A percentile compares a stretch with the other conserved stretches of the same genome.
Conservation (phyloP, 306 rosid genomes). For the Quercus berberidifolia region DNA sequence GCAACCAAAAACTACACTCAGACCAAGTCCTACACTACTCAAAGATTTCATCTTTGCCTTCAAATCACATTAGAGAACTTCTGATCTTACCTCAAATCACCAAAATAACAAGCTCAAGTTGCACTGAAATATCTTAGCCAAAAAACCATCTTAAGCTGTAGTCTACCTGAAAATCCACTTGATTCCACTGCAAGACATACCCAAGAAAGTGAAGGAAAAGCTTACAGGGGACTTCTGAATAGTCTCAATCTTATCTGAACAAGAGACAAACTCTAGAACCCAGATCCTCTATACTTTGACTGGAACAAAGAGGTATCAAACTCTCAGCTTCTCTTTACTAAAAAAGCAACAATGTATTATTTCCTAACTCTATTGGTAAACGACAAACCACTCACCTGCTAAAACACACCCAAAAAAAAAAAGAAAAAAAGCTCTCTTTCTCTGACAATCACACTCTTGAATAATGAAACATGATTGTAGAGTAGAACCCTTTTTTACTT, state of each 20-base stretch:
- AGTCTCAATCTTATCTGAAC: conserved; percentile 22
- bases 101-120: conserved; percentile 3
- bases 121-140: conserved; percentile 4
- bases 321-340: conserved; percentile 16
- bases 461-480: conserved; percentile 35
- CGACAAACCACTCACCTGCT: conserved; percentile 29
- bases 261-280: conserved; percentile 17
- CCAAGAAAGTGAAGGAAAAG: conserved; percentile 18
- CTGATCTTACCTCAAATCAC: conserved; percentile 9
- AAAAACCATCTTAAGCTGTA: conserved; percentile 1
- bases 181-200: conserved; percentile 21
- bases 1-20: conserved; percentile 83
- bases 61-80: conserved; percentile 47
- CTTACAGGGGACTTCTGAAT: conserved; percentile 17
- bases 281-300: conserved; percentile 22
- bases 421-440: conserved; percentile 8
- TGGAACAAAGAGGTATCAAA: conserved; percentile 3
- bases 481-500: not conserved
- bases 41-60: conserved; percentile 73
- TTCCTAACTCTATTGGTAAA: conserved; percentile 30
- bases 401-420: conserved; percentile 3
- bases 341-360: conserved; percentile 12
- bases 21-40: conserved; percentile 93
- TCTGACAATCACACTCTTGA: conserved; percentile 39
- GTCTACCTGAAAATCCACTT: conserved; percentile 1